These are phyloP conservation scores for Tricholoma matsutake DNA, from an alignment of 768 basidiomycete species.

Conservation along the genomic window DNA sequence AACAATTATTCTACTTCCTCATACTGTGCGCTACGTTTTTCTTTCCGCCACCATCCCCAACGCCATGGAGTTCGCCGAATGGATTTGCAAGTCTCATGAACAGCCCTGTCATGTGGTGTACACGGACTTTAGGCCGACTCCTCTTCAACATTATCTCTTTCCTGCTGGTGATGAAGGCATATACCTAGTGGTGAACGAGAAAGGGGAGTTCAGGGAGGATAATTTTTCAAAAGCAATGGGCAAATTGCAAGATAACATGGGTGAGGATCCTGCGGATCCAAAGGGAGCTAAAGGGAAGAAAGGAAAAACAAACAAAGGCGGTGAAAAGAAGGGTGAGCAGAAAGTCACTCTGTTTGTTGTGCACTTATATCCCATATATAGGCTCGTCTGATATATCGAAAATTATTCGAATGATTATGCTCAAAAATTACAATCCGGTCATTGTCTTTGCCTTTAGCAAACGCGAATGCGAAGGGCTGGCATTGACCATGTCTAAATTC, in stretches of 20 bases:
- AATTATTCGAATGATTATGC: slow-evolving; percentile 98
- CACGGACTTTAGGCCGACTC: slow-evolving; percentile 98
- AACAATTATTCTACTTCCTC: slow-evolving; percentile 95
- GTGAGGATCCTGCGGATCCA: slow-evolving; percentile 91
- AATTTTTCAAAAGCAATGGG: slow-evolving; percentile 99
- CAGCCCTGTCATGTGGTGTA: slow-evolving; percentile 99
- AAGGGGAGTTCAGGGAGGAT: slow-evolving; percentile 94
- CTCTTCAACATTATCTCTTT: slow-evolving; percentile 97
- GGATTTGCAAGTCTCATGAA: slow-evolving; percentile 96
- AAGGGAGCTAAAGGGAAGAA: slow-evolving; percentile 82
- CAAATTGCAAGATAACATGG: slow-evolving; percentile 75
- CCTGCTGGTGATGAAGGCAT: slow-evolving; percentile 96
- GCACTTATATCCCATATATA: slow-evolving; percentile 22
- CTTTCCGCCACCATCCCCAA: slow-evolving; percentile 99
- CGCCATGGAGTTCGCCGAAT: slow-evolving; percentile 98
- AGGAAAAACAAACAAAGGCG: slow-evolving; percentile 93
- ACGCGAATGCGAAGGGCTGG: slow-evolving; percentile 93
- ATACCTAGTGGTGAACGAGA: slow-evolving; percentile 98
- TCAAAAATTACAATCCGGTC: slow-evolving; percentile 95
- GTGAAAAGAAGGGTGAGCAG: slow-evolving; percentile 77
- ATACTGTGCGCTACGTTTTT: slow-evolving; percentile 96
- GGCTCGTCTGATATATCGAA: slow-evolving; percentile 94
- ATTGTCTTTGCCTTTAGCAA: slow-evolving; percentile 99
- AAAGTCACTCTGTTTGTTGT: neutral
- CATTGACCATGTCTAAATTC: slow-evolving; percentile 88